Conservation (phyloP, 768 basidiomycete genomes). For the Rhizopogon roseolus region DNA sequence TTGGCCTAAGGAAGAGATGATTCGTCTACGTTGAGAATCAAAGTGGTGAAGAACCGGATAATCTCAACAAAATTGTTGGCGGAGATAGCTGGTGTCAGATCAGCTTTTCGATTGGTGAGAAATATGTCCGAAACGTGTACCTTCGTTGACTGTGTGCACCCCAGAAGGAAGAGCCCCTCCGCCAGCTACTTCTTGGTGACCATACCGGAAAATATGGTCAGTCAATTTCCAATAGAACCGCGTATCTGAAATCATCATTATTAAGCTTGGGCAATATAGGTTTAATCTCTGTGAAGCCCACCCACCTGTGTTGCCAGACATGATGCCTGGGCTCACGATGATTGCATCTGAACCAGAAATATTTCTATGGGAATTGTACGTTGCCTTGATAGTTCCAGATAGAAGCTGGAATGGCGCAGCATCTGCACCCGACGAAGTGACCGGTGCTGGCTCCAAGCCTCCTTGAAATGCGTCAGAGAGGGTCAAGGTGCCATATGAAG, state of each 20-base stretch:
- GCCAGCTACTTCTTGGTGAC: slow-evolving; percentile 27
- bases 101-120: neutral
- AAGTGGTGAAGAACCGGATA: slow-evolving; percentile 58
- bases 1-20: slow-evolving; percentile 15
- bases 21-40: slow-evolving; percentile 70
- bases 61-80: slow-evolving; percentile 55
- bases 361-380: slow-evolving; percentile 46
- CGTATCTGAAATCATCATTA: slow-evolving; percentile 29
- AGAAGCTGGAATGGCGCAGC: slow-evolving; percentile 42
- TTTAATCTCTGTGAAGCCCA: slow-evolving; percentile 1
- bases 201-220: slow-evolving; percentile 68
- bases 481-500: slow-evolving; percentile 41
- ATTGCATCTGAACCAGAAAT: slow-evolving; percentile 29
- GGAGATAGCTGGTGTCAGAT: slow-evolving; percentile 34
- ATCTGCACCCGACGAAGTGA: slow-evolving; percentile 39
- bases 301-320: slow-evolving; percentile 50
- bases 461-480: slow-evolving; percentile 42
- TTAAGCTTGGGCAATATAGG: neutral
- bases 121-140: slow-evolving; percentile 29
- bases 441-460: slow-evolving; percentile 62
- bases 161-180: slow-evolving; percentile 29
- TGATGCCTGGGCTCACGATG: slow-evolving; percentile 47
- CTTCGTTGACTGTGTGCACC: slow-evolving; percentile 73
- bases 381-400: slow-evolving; percentile 61
- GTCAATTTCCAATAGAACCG: slow-evolving; percentile 41